Conservation (phyloP, 768 basidiomycete species). For the Royoungia palumana region DNA sequence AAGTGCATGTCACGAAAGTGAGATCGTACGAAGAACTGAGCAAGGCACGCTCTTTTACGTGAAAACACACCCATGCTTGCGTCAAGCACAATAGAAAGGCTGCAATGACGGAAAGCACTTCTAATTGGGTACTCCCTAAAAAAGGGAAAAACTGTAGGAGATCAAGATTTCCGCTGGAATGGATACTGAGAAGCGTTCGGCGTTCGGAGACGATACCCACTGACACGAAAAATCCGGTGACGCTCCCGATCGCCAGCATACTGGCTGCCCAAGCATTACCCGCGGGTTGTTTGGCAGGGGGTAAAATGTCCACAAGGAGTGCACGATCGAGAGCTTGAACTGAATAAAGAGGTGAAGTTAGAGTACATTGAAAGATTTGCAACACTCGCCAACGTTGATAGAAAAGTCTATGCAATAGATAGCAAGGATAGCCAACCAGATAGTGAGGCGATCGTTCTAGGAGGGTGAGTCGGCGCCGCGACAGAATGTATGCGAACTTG, state of each 20-base stretch:
- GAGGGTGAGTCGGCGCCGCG: not conserved
- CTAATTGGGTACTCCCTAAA: slow-evolving; percentile 74
- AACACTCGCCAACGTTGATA: slow-evolving; percentile 47
- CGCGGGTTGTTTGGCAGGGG: slow-evolving; percentile 67
- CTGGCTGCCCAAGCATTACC: slow-evolving; percentile 95
- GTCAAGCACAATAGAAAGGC: slow-evolving; percentile 60
- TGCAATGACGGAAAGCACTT: slow-evolving; percentile 77
- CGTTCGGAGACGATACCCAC: slow-evolving; percentile 20
- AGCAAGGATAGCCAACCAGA: slow-evolving; percentile 71
- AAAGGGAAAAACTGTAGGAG: slow-evolving; percentile 68
- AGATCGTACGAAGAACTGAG: slow-evolving; percentile 36
- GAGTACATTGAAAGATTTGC: not conserved
- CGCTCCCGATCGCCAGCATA: slow-evolving; percentile 86
- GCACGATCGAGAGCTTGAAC: slow-evolving; percentile 91
- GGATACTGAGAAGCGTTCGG: not conserved
- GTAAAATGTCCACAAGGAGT: slow-evolving; percentile 81
- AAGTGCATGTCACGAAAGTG: not conserved
- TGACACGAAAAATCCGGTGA: slow-evolving; percentile 85
- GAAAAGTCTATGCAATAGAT: slow-evolving; percentile 69
- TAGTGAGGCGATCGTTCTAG: slow-evolving; percentile 64
- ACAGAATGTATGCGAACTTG: not conserved
- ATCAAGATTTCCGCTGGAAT: slow-evolving; percentile 70
- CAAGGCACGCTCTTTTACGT: slow-evolving; percentile 74
- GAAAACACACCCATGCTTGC: slow-evolving; percentile 58
- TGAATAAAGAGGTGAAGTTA: slow-evolving; percentile 23